These are phyloP conservation scores for Populus trichocarpa DNA, from an alignment of 441 rosid genomes.

Conservation along the genomic window DNA sequence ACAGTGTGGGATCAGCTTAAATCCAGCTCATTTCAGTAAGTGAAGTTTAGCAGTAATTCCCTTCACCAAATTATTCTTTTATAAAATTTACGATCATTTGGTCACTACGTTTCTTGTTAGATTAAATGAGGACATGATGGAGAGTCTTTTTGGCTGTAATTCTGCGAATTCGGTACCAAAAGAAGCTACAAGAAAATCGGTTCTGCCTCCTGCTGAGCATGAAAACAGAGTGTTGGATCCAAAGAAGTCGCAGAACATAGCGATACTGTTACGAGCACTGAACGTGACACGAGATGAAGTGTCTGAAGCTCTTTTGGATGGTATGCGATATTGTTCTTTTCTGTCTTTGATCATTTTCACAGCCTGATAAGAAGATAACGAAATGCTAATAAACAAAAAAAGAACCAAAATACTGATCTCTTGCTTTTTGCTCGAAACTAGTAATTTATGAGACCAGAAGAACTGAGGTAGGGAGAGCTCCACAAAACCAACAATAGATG, in stretches of 20 bases:
- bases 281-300: constrained; percentile 95
- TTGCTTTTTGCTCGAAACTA: neutral
- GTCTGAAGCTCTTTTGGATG: constrained; percentile 92
- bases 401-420: neutral
- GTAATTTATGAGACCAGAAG: neutral
- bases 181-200: constrained; percentile 61
- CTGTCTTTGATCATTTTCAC: constrained; percentile 1
- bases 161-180: constrained; percentile 56
- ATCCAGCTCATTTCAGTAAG: constrained; percentile 95
- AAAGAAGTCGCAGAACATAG: constrained; percentile 97
- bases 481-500: neutral
- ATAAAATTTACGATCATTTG: constrained; percentile 5
- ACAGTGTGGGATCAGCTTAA: constrained; percentile 98
- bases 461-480: neutral
- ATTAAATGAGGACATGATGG: constrained; percentile 96
- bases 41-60: neutral
- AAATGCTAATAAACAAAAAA: neutral
- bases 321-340: constrained; percentile 35
- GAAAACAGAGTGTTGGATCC: constrained; percentile 95
- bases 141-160: constrained; percentile 86
- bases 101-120: constrained; percentile 32
- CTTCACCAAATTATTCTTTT: neutral
- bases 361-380: neutral
- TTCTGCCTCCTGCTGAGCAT: constrained; percentile 60
- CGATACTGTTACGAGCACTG: constrained; percentile 82